Evolutionary conservation across 179 eudicot genomes (phyloP), one percentile per base, ranked within the genome.

Genomic region (Spergularia azorica): DNA sequence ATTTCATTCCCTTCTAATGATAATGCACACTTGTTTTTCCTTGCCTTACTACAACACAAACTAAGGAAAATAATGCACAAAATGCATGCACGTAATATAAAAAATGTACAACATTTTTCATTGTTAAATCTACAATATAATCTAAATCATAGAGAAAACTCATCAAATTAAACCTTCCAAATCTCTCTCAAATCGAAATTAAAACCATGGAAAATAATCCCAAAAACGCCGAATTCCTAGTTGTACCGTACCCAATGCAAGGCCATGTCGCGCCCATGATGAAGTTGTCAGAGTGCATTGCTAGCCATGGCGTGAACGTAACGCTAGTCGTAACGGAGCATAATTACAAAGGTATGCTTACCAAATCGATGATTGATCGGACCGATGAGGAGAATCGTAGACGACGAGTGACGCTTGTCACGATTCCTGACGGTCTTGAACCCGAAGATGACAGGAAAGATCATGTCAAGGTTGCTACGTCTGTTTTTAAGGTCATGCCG

Each of bases 231-330:
- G 20, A 55, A 70, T 8, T 70, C 5, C 20, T 70, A 55, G 73
- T 70, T 13, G 73, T 70, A 54, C 73, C 73, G 36, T 70, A 70
- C 62, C 73, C 73, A 21, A 32, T 70, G 4, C 73, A 70, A 70
- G 73, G 73, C 5, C 73, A 70, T 16, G 73, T 55, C n/a, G 32
- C 55, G 8, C 73, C 73, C 10, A 70, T 70, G 73, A 70, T 70
- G 73, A 70, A 70, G 58, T 11, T 70, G 6, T 54, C 73, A 9
- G 50, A 70, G 55, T 54, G 41, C 7, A 70, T 70, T 6, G 73
- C 73, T 14, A 70, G 48, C 12, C 46, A 70, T 8, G 73, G 73
- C 2, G 3, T 55, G 2, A 70, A 70, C 16, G 73, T 70, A 70
- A 70, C 73, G 3, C 0, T 70, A 13, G 60, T 70, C 9, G 13